Base-by-base conservation (phyloP, 2,329 filamentous ascomycete species). In the Phyllosticta citribraziliensis region DNA sequence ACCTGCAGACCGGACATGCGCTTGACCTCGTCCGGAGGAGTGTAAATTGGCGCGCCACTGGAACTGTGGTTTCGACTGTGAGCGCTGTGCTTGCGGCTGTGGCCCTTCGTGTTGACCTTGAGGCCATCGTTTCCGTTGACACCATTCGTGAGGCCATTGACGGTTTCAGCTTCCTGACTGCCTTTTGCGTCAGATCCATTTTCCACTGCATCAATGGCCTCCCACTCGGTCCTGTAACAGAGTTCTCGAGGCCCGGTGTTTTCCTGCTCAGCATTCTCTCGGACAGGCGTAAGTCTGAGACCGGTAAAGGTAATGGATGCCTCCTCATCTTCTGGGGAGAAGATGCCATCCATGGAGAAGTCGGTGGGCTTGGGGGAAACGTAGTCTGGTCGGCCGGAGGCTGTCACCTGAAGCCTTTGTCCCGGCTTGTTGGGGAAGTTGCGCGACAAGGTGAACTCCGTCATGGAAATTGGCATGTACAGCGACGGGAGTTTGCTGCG, bases 211-310 rank as follows among this genome's bases (percentile, higher is more conserved):
- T 53, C 52, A 3, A 56, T 27, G 9, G 54, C 47, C 30, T 61
- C 55, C 59, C 59, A 61, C 17, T 40, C n/a, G 19, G 56, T 11
- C 59, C 56, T 61, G 50, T 53, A 61, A 55, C 59, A 61, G 4
- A 61, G 25, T 33, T 57, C 54, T 4, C 59, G 19, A 11, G 59
- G 59, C 12, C n/a, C 47, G 5, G 10, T 53, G 19, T 24, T 12
- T 11, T 17, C 55, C 11, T 50, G n/a, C 1, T 33, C 54, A 4
- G 52, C 3, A 8, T 40, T 22, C 2, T 60, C 58, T 51, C 56
- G 56, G 27, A 61, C 52, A 5, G 59, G 59, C 25, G 54, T 61
- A 1, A 61, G 55, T 24, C 24, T 53, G 22, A 61, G 17, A 9
- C 59, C 59, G 6, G 33, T 25, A 1, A 61, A 47, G 3, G 22